phyloP scores from a whole-genome alignment of 768 basidiomycete genomes.

The Paxillus rubicundulus region DNA sequence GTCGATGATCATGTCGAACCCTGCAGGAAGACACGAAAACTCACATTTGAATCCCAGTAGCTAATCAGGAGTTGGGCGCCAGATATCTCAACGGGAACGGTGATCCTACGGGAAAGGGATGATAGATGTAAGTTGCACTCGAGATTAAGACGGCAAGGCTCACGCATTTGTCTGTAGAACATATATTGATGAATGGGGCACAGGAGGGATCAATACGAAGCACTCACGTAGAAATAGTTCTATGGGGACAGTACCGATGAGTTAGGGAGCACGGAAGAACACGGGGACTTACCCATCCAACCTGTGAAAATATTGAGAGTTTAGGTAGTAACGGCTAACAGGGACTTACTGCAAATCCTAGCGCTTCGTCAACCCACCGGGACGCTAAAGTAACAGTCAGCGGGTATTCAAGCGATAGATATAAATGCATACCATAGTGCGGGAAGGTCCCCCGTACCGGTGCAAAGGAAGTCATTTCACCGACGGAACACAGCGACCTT shows the following conservation, averaged over 20 bases:
- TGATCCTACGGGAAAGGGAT: slow-evolving; percentile 38
- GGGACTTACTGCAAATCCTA: slow-evolving; percentile 54
- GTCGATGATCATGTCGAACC: not conserved
- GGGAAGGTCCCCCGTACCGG: slow-evolving; percentile 79
- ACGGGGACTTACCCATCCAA: slow-evolving; percentile 32
- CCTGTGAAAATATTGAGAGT: not conserved
- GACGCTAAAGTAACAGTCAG: slow-evolving; percentile 34
- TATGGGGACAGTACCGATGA: slow-evolving; percentile 12
- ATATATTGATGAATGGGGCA: not conserved
- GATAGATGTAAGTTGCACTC: not conserved
- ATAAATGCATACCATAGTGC: slow-evolving; percentile 54
- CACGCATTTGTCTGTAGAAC: slow-evolving; percentile 6
- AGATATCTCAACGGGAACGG: slow-evolving; percentile 71
- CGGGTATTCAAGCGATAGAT: no score
- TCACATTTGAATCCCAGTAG: slow-evolving; percentile 68
- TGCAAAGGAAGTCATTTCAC: slow-evolving; percentile 79
- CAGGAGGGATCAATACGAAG: slow-evolving; percentile 16
- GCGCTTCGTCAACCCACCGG: slow-evolving; percentile 57
- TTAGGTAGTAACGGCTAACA: not conserved
- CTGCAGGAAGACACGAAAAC: slow-evolving; percentile 8
- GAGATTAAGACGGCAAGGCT: not conserved
- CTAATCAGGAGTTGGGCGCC: slow-evolving; percentile 67
- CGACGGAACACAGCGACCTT: slow-evolving; percentile 62
- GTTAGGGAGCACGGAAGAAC: no score
- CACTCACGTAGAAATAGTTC: slow-evolving; percentile 54